Base-by-base conservation (phyloP, 2,329 filamentous ascomycete genomes). In the Fusarium tuaranense region DNA sequence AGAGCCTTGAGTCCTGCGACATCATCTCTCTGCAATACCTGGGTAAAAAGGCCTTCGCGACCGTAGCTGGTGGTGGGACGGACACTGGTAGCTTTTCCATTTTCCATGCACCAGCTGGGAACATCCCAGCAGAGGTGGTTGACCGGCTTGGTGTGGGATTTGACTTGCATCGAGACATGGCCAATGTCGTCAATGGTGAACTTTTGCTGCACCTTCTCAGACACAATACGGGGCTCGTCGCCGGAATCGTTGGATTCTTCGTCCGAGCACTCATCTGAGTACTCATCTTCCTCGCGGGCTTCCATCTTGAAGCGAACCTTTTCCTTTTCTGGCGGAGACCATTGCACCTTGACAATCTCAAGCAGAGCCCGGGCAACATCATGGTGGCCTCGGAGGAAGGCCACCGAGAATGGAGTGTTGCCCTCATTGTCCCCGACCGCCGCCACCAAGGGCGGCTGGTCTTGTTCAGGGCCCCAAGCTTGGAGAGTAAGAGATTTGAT, bases 181-280 rank as follows among this genome's bases (percentile, higher is more conserved):
- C 93, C 93, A 67, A 97, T 87, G 75, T 94, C 91, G 18, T 97
- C 93, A 63, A 96, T 88, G 0, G 94, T 97, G 80, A 93, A 94
- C 39, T 88, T 86, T 14, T 92, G 89, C 74, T 92, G 89, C 32
- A 94, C 83, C 46, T 91, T 85, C 69, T 92, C 88, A 18, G 83
- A 83, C 58, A 86, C 83, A 46, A 90, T 86, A 8, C 83, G 83
- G 20, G 86, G 85, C 51, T 84, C 82, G 6, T 81, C 83, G 1
- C 83, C 62, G 10, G 75, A 63, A 20, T 20, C 51, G 14, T 74
- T 81, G 5, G 80, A 82, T n/a, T 81, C 63, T 14, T 81, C 65
- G 13, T 81, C 81, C 9, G 84, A 81, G 18, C 84, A 81, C 10
- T 84, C 83, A 9, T 86, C 82, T 8, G 83, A 80, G 8, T 83